Evolutionary conservation across 805 yeast genomes (phyloP), one percentile per base, ranked within the genome.

Genomic region (Candida golubevii): DNA sequence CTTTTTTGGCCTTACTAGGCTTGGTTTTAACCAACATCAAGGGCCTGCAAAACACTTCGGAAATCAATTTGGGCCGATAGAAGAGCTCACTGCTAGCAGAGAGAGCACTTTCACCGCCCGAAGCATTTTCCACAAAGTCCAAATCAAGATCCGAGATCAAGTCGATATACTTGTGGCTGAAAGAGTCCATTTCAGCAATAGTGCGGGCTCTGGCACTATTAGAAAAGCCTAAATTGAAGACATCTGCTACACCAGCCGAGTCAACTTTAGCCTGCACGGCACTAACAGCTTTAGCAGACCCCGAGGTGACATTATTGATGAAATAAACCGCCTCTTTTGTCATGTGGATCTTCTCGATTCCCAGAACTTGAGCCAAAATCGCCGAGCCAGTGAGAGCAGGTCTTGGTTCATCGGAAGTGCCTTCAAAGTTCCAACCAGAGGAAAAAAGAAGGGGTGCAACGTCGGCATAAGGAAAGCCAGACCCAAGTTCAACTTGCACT

Each of bases 271-370:
- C 10, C 31, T 35, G n/a, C 13, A 35, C 26, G 31, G 8, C 8
- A 8, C 23, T 39, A 11, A 5, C 28, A 10, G 8, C 8, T 26
- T 29, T 9, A 9, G 23, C 27, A 6, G 29, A 15, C 11, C 23
- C 13, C 12, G 7, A 23, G 4, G 29, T 34, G 11, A 28, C 4
- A 14, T 42, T 42, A 27, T 42, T 29, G 34, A 42, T 42, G 35
- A 42, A 42, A 26, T 36, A 42, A 15, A 33, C 27, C 6, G 38
- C 34, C 26, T 42, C 45, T 6, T 42, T 38, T 7, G 40, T 33
- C 23, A 42, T 33, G 34, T 33, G 29, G 34, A 42, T 33, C 11
- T 36, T 31, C 38, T 42, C 45, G 9, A 42, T 13, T 11, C 45
- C 45, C 13, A 36, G 28, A 11, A 29, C 27, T 12, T 36, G 29